Evolutionary conservation across 495 filamentous ascomycete species (phyloP).

Genomic region (Neurospora cerealis): DNA sequence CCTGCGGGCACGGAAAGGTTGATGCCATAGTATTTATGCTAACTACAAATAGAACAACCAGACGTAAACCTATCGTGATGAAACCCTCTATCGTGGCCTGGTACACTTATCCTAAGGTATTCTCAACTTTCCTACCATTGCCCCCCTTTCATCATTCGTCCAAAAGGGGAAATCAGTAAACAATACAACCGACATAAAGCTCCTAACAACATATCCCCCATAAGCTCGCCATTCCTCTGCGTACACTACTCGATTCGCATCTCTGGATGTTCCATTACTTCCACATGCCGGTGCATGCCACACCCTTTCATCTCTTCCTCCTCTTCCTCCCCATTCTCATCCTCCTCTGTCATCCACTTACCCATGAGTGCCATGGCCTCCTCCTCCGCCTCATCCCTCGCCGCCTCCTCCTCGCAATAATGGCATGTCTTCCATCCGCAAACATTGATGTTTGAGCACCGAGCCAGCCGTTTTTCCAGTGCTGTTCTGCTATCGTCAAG

Average conservation of each 20-base stretch:
- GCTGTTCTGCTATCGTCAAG: background rate
- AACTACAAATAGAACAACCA: background rate
- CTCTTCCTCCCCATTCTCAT: background rate
- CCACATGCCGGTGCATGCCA: background rate
- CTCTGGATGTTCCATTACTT: background rate
- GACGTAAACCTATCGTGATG: background rate
- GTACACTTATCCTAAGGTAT: background rate
- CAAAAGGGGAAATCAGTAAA: background rate
- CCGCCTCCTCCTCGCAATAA: conserved; percentile 3
- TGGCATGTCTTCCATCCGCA: background rate
- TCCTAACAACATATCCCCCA: background rate
- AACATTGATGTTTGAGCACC: background rate
- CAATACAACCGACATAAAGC: background rate
- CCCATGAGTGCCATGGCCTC: background rate
- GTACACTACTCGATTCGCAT: background rate
- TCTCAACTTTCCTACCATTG: background rate
- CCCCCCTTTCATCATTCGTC: background rate
- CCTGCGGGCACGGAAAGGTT: background rate
- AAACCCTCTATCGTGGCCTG: background rate
- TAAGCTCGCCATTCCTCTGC: background rate
- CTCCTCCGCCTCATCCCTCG: background rate
- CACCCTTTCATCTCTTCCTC: background rate
- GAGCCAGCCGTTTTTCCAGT: background rate
- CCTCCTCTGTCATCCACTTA: background rate
- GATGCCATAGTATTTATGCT: background rate